Evolutionary conservation across 2,329 filamentous ascomycete genomes (phyloP), one percentile per base, ranked within the genome.

Genomic region (Pseudocercospora macadamiae): DNA sequence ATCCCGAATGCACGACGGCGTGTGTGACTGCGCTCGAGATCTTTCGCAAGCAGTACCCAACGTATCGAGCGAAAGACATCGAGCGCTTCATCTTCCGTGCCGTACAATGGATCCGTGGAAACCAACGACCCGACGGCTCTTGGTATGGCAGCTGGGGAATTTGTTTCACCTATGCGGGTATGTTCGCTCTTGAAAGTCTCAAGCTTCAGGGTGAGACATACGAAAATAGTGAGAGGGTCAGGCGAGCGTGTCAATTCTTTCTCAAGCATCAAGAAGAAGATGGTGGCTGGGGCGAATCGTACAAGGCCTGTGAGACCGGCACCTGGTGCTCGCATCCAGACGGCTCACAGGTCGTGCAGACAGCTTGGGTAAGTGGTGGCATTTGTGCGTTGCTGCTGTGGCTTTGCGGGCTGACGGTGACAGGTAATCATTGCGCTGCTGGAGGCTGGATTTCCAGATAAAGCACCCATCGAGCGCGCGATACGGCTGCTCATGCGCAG

Each of bases 61-160:
- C 88, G 25, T 96, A 99, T 74, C 85, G 93, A 51, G 72, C 83
- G 0, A 75, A 82, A 0, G 93, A 97, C 60, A 93, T 99, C 65
- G 80, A 84, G 7, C 73, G 71, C 0, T 91, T 95, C 68, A 88
- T 95, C 65, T 78, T 79, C 18, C 83, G 87, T 34, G 92, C 93
- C 0, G 85, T 96, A 1, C 78, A 81, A 51, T 97, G 92, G 79
- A 96, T 99, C 75, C 90, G 92, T 71, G 82, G 82, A 1, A 84
- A 87, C 2, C 95, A 97, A 75, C 80, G 84, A 2, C 74, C 82
- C 0, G 91, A 97, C 67, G 95, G 95, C n/a, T 89, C 89, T 60
- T 99, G 95, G 95, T 97, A 99, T 72, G 95, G 95, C 45, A 92
- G 87, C 71, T 99, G 95, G 95, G 95, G 91, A 53, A 96, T 99